Evolutionary conservation across 2,329 filamentous ascomycete species (phyloP), one percentile per base, ranked within the genome.

Genomic region (Hypocreales sp.): DNA sequence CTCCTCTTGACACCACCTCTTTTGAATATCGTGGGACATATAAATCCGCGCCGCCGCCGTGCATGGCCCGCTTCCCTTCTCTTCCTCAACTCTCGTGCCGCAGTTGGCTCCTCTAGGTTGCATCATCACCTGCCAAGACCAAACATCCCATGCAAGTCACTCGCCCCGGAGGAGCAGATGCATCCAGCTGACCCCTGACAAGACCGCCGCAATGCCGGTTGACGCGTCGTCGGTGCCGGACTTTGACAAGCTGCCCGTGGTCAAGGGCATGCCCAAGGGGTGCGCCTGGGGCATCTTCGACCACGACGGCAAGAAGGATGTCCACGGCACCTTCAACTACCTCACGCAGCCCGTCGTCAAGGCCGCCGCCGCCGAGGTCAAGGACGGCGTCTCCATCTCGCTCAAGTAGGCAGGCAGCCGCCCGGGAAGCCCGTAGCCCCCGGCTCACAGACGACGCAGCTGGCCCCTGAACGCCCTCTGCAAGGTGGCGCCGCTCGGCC

Each of bases 321-420:
- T 58, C 13, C 40, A 61, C 6, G 65, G 64, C 4, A 67, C 62
- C 0, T 44, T 70, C 15, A 70, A 71, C 39, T 51, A 66, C 6
- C 45, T 70, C 4, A 69, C 62, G 0, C 54, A 58, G 0, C 44
- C 53, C 1, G 52, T 63, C 21, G 37, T 48, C 6, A 31, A 34
- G 4, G 33, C 32, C 1, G 43, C 43, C 1, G 40, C 38, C 9
- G 19, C 32, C 0, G 40, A 48, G 19, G 33, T 48, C 19, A 36
- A 35, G 10, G 32, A 43, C 5, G 64, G 65, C 1, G 41, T 64
- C 2, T 62, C 62, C 1, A 53, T 69, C 21, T 67, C 64, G 3
- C 52, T 70, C 16, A 67, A 70, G 59, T 67, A 20, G 10, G 18
- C n/a, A n/a, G n/a, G n/a, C n/a, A n/a, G n/a, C n/a, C n/a, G n/a